phyloP scores from a whole-genome alignment of 495 filamentous ascomycete species.

The Parathielavia appendiculata region DNA sequence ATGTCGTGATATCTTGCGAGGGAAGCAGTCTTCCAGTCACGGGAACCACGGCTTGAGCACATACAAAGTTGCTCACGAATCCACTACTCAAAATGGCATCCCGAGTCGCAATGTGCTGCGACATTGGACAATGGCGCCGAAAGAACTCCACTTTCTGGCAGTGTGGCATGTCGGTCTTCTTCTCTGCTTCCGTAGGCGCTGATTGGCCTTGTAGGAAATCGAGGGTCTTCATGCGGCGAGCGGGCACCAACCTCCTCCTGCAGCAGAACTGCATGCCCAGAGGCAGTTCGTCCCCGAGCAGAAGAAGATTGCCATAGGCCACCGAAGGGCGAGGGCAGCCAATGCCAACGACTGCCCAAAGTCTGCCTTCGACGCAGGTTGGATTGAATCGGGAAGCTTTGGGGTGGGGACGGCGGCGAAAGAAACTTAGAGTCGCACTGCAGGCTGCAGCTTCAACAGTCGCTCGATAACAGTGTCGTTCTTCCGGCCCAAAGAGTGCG shows the following conservation, averaged over 20 bases:
- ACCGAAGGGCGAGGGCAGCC: constrained; percentile 18
- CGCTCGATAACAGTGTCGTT: constrained; percentile 14
- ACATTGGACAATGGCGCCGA: constrained; percentile 11
- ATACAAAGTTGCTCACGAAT: not conserved
- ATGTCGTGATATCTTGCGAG: not conserved
- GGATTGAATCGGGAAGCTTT: constrained; percentile 14
- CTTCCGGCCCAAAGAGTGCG: not conserved
- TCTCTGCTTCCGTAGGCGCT: constrained; percentile 1
- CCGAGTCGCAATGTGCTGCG: constrained; percentile 11
- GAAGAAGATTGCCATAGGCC: constrained; percentile 16
- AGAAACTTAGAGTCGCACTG: constrained; percentile 17
- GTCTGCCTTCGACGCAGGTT: constrained; percentile 15
- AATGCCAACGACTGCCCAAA: constrained; percentile 21
- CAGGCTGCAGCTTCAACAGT: constrained; percentile 18
- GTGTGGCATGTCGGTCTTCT: constrained; percentile 6
- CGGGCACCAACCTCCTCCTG: constrained; percentile 4
- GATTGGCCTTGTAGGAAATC: constrained; percentile 3
- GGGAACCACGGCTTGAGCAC: not conserved
- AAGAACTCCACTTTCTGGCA: not conserved
- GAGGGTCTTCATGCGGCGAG: constrained; percentile 4
- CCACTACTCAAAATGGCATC: constrained; percentile 7
- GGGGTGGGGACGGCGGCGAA: constrained; percentile 1
- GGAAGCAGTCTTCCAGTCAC: not conserved
- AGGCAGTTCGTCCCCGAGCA: constrained; percentile 5
- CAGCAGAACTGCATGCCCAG: constrained; percentile 13